phyloP scores from a whole-genome alignment of 2,329 filamentous ascomycete species.

The Leptodontidium sp. region DNA sequence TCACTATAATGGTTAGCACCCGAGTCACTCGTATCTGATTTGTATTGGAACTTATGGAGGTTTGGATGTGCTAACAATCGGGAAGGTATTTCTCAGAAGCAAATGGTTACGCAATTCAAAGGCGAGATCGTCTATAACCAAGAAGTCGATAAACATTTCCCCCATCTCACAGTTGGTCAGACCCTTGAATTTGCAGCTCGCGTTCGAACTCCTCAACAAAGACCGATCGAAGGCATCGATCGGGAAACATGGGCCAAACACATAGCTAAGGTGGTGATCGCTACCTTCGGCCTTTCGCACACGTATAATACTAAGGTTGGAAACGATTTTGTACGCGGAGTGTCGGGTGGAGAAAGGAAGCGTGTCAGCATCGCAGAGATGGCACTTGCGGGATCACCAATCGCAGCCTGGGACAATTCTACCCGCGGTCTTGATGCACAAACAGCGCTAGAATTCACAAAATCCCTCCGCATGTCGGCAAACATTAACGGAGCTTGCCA shows the following conservation, averaged over 20 bases:
- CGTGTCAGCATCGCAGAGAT: slow-evolving; percentile 85
- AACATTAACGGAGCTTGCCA: slow-evolving; percentile 71
- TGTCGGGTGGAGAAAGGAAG: slow-evolving; percentile 77
- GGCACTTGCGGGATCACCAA: slow-evolving; percentile 62
- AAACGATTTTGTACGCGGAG: slow-evolving; percentile 74
- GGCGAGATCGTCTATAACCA: slow-evolving; percentile 79
- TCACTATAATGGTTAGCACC: slow-evolving; percentile 68
- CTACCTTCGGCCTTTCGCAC: slow-evolving; percentile 77
- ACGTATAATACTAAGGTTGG: slow-evolving; percentile 78
- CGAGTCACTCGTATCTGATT: neutral
- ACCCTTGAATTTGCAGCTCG: slow-evolving; percentile 78
- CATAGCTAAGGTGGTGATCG: slow-evolving; percentile 67
- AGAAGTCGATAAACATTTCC: slow-evolving; percentile 79
- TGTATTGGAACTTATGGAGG: neutral
- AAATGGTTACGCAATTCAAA: slow-evolving; percentile 66
- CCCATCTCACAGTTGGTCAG: slow-evolving; percentile 76
- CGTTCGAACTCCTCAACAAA: slow-evolving; percentile 69
- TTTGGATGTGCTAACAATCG: slow-evolving; percentile 54
- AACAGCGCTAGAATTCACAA: slow-evolving; percentile 77
- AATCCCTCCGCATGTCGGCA: slow-evolving; percentile 69
- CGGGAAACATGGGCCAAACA: slow-evolving; percentile 58
- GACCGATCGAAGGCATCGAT: slow-evolving; percentile 62
- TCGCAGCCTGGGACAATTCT: slow-evolving; percentile 45
- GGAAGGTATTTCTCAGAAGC: slow-evolving; percentile 57
- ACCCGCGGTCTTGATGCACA: slow-evolving; percentile 78